Conservation (phyloP, 148 eudicot species). For the Spergularia bocconei region DNA sequence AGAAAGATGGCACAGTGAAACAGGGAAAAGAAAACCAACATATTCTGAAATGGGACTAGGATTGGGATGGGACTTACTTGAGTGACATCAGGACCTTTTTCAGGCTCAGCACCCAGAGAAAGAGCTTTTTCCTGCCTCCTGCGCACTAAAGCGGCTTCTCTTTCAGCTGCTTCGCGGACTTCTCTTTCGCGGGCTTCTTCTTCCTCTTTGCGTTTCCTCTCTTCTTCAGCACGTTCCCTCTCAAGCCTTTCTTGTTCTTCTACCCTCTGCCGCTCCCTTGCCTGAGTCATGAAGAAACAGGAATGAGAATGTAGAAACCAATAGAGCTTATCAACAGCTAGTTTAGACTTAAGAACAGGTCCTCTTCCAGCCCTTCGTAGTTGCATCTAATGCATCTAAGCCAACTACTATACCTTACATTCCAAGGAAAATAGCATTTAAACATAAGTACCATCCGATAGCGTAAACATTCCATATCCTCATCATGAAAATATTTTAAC, state of each 20-base stretch:
- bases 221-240: slow-evolving; percentile 95
- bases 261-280: slow-evolving; percentile 85
- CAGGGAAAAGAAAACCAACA: not conserved
- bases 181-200: slow-evolving; percentile 95
- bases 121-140: slow-evolving; percentile 73
- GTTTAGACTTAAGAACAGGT: not conserved
- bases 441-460: not conserved
- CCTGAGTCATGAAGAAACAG: slow-evolving; percentile 41
- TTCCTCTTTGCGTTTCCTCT: slow-evolving; percentile 75
- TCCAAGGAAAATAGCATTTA: slow-evolving; percentile 8
- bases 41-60: slow-evolving; percentile 1
- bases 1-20: not conserved
- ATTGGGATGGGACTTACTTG: slow-evolving; percentile 50
- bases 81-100: slow-evolving; percentile 88
- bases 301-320: not conserved
- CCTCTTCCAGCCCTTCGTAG: not conserved
- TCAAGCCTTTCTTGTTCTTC: slow-evolving; percentile 85
- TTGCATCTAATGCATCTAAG: not conserved
- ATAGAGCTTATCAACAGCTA: not conserved
- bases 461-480: not conserved
- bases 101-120: slow-evolving; percentile 87
- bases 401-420: not conserved
- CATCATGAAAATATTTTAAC: not conserved
- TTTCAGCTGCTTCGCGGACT: slow-evolving; percentile 85
- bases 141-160: slow-evolving; percentile 82